Evolutionary conservation across 305 asterid genomes (phyloP).

Genomic region (Withania somnifera): DNA sequence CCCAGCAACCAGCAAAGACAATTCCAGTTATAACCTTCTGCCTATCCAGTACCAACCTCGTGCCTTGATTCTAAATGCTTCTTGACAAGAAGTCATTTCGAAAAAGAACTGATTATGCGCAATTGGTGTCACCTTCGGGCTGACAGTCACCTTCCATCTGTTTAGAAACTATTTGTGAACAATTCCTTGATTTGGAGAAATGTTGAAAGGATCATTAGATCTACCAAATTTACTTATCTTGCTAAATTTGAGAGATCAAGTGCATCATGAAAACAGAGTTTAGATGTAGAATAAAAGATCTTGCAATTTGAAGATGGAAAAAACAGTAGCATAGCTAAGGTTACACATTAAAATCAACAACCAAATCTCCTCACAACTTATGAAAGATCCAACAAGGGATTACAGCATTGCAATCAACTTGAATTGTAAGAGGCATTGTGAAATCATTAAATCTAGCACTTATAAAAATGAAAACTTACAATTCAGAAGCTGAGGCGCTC

Average conservation of each 20-base stretch:
- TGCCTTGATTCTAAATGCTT: not conserved
- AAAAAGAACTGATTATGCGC: not conserved
- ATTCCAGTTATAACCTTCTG: not conserved
- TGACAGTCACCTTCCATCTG: not conserved
- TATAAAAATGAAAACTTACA: conserved; percentile 38
- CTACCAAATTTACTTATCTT: not conserved
- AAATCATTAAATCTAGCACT: conserved; percentile 7
- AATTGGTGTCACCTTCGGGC: not conserved
- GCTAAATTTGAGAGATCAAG: not conserved
- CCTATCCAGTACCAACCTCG: not conserved
- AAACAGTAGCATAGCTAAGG: not conserved
- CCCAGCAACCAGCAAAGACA: not conserved
- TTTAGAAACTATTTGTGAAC: not conserved
- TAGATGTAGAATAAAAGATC: not conserved
- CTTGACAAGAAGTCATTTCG: not conserved
- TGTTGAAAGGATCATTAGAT: not conserved
- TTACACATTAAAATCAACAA: not conserved
- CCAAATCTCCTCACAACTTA: not conserved
- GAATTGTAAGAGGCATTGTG: not conserved
- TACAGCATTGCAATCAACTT: not conserved
- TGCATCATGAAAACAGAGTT: not conserved
- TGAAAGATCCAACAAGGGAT: not conserved
- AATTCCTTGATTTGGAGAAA: not conserved
- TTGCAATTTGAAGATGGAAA: not conserved
- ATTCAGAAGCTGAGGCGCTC: conserved; percentile 65